Evolutionary conservation across 305 asterid genomes (phyloP).

Genomic region (Fraxinus sp.): DNA sequence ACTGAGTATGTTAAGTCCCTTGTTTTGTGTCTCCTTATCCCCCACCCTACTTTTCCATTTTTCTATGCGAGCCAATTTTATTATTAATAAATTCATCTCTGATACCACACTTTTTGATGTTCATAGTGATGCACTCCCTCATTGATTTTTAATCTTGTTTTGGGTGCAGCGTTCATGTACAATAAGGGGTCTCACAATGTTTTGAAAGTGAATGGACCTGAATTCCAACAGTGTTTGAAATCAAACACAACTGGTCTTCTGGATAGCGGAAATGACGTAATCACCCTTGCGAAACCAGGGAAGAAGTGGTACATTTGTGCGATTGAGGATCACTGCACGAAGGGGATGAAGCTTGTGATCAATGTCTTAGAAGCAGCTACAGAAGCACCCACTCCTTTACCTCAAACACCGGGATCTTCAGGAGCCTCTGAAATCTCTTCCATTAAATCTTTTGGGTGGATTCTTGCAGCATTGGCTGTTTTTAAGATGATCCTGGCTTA

Average conservation of each 20-base stretch:
- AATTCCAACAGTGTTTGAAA: constrained; percentile 15
- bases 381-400: neutral
- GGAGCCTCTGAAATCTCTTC: neutral
- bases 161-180: constrained; percentile 29
- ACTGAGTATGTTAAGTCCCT: constrained; percentile 20
- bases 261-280: constrained; percentile 25
- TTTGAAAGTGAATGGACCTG: constrained; percentile 27
- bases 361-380: neutral
- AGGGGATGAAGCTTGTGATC: constrained; percentile 26
- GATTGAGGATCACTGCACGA: constrained; percentile 14
- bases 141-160: neutral
- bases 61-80: neutral
- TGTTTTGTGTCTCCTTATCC: neutral
- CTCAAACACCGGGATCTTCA: constrained; percentile 2
- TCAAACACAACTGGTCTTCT: constrained; percentile 11
- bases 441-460: neutral
- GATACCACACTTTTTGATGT: neutral
- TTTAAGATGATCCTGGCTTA: constrained; percentile 7
- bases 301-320: constrained; percentile 39
- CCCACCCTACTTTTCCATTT: too few species aligned
- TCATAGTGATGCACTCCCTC: neutral
- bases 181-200: constrained; percentile 33
- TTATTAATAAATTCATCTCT: neutral
- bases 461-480: constrained; percentile 15
- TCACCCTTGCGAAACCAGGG: constrained; percentile 27